Percentiles rank a stretch among this genome's conserved stretches.
Evolutionary conservation across 2,329 filamentous ascomycete species (phyloP).

Genomic region (Aureobasidium musti): DNA sequence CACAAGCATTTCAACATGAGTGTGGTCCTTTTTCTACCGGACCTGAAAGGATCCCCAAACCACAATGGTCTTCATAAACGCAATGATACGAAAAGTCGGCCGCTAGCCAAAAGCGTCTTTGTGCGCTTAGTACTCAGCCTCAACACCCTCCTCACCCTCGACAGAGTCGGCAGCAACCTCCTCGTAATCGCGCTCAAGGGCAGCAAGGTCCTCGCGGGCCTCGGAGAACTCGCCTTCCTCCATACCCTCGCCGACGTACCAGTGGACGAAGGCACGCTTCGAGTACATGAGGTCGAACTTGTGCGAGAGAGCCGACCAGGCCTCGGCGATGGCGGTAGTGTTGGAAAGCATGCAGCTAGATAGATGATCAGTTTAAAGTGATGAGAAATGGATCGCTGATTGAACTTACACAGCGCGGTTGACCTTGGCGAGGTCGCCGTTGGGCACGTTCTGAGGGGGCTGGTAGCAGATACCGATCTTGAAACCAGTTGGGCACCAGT

Average conservation of each 20-base stretch:
- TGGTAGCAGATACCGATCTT: constrained; percentile 99
- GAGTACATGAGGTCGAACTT: constrained; percentile 99
- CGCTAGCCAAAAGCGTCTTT: constrained; percentile 26
- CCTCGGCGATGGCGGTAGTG: constrained; percentile 97
- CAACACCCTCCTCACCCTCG: constrained; percentile 78
- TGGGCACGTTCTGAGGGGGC: constrained; percentile 91
- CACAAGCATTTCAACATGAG: constrained; percentile 31
- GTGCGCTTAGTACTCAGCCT: constrained; percentile 81
- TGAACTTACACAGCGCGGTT: constrained; percentile 89
- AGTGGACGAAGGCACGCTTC: constrained; percentile 99
- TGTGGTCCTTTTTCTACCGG: constrained; percentile 31
- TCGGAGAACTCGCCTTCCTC: constrained; percentile 99
- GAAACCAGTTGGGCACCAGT: constrained; percentile 99
- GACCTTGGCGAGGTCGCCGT: constrained; percentile 96
- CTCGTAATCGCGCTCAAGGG: constrained; percentile 97
- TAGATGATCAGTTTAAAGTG: background rate
- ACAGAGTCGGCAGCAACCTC: constrained; percentile 95
- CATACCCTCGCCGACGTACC: constrained; percentile 99
- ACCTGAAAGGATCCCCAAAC: constrained; percentile 28
- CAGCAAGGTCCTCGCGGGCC: constrained; percentile 96
- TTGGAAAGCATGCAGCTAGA: constrained; percentile 94
- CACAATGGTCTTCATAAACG: constrained; percentile 31
- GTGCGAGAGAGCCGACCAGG: constrained; percentile 92
- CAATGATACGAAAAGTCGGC: constrained; percentile 31
- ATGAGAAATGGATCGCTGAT: background rate